Conservation (phyloP, 805 yeast genomes). For the Yamadazyma sp. region DNA sequence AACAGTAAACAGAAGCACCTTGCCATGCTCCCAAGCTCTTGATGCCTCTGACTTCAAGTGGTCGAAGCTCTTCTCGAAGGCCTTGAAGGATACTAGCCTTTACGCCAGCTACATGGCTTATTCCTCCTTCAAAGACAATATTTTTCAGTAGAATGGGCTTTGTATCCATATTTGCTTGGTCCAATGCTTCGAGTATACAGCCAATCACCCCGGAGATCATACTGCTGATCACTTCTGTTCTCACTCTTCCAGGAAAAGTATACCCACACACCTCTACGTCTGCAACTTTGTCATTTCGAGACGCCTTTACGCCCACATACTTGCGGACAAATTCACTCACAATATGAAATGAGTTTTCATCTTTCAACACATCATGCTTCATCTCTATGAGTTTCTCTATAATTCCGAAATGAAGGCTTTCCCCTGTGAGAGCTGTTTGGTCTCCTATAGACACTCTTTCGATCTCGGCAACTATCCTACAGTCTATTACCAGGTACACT, state of each 20-base stretch:
- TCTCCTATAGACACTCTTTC: conserved; percentile 1
- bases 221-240: conserved; percentile 5
- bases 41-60: neutral
- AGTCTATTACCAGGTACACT: conserved; percentile 24
- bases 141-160: conserved; percentile 18
- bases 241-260: conserved; percentile 2
- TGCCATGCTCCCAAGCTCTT: conserved; percentile 30
- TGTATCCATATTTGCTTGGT: conserved; percentile 19
- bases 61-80: conserved; percentile 5
- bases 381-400: neutral
- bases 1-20: conserved; percentile 31
- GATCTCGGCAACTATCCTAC: conserved; percentile 18
- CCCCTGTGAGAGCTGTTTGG: conserved; percentile 9
- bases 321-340: conserved; percentile 19
- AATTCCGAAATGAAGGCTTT: conserved; percentile 14
- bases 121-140: conserved; percentile 26
- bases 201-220: conserved; percentile 10
- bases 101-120: conserved; percentile 25
- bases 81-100: conserved; percentile 18
- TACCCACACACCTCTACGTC: conserved; percentile 2
- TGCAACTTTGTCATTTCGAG: neutral
- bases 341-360: conserved; percentile 17
- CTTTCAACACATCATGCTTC: conserved; percentile 2
- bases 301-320: conserved; percentile 12
- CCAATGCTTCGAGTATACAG: neutral